A percentile compares a stretch with the other conserved stretches of the same genome.
phyloP scores from a whole-genome alignment of 1,284 basidiomycete genomes.

The Apiotrichum porosum region DNA sequence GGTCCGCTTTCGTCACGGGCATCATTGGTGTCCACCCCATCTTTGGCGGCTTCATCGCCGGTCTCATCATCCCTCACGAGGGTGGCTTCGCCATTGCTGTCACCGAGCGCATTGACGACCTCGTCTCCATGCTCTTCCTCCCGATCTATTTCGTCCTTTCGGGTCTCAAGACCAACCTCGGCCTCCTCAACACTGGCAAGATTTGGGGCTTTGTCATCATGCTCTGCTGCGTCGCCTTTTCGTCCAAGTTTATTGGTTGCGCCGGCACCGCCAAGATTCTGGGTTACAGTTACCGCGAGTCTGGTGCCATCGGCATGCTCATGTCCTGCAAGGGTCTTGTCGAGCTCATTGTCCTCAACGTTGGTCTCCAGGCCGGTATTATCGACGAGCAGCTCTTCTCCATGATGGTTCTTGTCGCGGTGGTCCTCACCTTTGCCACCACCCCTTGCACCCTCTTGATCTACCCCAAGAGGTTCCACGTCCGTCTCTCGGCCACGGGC shows the following conservation, averaged over 20 bases:
- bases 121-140: slow-evolving; percentile 61
- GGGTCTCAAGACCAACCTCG: slow-evolving; percentile 77
- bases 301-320: slow-evolving; percentile 77
- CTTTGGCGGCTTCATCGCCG: slow-evolving; percentile 74
- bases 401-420: slow-evolving; percentile 88
- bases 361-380: slow-evolving; percentile 74
- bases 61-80: slow-evolving; percentile 81
- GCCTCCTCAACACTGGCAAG: slow-evolving; percentile 63
- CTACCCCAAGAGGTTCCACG: slow-evolving; percentile 63
- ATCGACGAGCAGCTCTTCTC: slow-evolving; percentile 61
- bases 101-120: slow-evolving; percentile 74
- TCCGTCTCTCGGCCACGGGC: slow-evolving; percentile 8
- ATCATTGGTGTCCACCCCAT: slow-evolving; percentile 74
- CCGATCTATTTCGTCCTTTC: slow-evolving; percentile 82
- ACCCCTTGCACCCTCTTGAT: slow-evolving; percentile 74
- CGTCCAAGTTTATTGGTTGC: slow-evolving; percentile 69
- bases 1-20: slow-evolving; percentile 80
- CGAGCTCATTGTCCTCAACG: slow-evolving; percentile 87
- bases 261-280: slow-evolving; percentile 59
- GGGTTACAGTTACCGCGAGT: slow-evolving; percentile 72
- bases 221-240: slow-evolving; percentile 74
- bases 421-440: slow-evolving; percentile 81
- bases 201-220: slow-evolving; percentile 84
- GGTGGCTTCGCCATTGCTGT: slow-evolving; percentile 75
- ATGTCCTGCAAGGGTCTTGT: slow-evolving; percentile 90